Evolutionary conservation across 768 basidiomycete genomes (phyloP), one percentile per base, ranked within the genome.

Genomic region (Panaeolus papilionaceus): DNA sequence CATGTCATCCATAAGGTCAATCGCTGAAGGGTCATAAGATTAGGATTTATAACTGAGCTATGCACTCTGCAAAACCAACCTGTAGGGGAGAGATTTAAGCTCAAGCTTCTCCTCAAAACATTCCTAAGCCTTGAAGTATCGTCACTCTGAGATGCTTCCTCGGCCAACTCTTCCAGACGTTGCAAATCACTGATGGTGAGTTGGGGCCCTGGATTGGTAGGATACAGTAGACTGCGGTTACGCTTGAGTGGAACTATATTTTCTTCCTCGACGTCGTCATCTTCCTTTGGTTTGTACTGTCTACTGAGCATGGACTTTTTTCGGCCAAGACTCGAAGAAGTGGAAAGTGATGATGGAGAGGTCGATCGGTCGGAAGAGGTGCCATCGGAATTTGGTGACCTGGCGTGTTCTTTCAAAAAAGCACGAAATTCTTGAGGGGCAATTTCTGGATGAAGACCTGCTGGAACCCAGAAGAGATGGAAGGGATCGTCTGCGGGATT

Each of bases 381-480:
- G 76, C 70, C 71, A 69, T 88, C 89, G 33, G 83, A 78, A 42
- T 86, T 78, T 12, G 88, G 82, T 8, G 85, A 78, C 68, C 90
- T 87, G 11, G 95, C 87, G 80, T 99, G 98, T 73, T 97, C 94
- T 77, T 96, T 93, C 72, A 99, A 88, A 77, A 99, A 98, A 11
- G 90, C 92, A 63, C 94, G 88, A 79, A 99, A 99, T 78, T 99
- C 96, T 61, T 90, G 92, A 26, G 98, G 98, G 0, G 96, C 97
- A 74, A 99, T 93, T 82, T 99, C 98, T 38, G 98, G 98, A 77
- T 99, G 98, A 40, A 98, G 84, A 67, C 92, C 88, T 16, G 98
- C 98, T 64, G 98, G 98, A 37, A 99, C 95, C 98, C 98, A 99
- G 85, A 99, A 99, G 70, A 98, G 88, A 78, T 95, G 92, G 73